phyloP scores from a whole-genome alignment of 2,329 filamentous ascomycete species.

The Cytospora piceae region DNA sequence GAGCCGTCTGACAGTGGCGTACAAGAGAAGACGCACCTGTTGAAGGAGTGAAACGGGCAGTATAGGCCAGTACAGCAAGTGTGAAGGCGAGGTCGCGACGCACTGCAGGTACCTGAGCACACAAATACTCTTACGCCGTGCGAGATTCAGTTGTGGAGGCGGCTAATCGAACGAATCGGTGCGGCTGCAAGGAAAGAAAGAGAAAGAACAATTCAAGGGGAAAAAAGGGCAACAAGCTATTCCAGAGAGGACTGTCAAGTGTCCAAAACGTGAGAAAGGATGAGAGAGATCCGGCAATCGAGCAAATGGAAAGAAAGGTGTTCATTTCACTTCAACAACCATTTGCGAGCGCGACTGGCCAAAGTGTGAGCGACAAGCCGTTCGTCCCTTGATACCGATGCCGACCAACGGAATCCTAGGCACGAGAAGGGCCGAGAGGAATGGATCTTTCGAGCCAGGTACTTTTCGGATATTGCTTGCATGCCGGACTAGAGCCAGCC shows the following conservation, averaged over 20 bases:
- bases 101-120: constrained; percentile 25
- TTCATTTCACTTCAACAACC: constrained; percentile 8
- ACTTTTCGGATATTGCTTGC: constrained; percentile 24
- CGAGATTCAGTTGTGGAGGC: constrained; percentile 26
- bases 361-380: constrained; percentile 12
- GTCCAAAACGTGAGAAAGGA: constrained; percentile 4
- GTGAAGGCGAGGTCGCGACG: constrained; percentile 3
- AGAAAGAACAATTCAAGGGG: constrained; percentile 18
- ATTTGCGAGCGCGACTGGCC: constrained; percentile 9
- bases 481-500: constrained; percentile 22
- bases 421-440: constrained; percentile 18
- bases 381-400: constrained; percentile 28
- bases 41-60: constrained; percentile 16
- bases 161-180: constrained; percentile 32
- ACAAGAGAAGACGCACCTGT: constrained; percentile 22
- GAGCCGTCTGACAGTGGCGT: constrained; percentile 21
- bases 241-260: neutral
- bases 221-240: constrained; percentile 23
- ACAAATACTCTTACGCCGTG: constrained; percentile 17
- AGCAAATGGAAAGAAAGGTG: constrained; percentile 2
- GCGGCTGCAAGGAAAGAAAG: constrained; percentile 20
- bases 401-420: constrained; percentile 17
- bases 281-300: neutral
- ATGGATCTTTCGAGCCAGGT: constrained; percentile 18
- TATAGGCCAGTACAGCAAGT: constrained; percentile 3